A percentile compares a stretch with the other conserved stretches of the same genome.
phyloP scores from a whole-genome alignment of 768 basidiomycete genomes.

The Tremella mesenterica region DNA sequence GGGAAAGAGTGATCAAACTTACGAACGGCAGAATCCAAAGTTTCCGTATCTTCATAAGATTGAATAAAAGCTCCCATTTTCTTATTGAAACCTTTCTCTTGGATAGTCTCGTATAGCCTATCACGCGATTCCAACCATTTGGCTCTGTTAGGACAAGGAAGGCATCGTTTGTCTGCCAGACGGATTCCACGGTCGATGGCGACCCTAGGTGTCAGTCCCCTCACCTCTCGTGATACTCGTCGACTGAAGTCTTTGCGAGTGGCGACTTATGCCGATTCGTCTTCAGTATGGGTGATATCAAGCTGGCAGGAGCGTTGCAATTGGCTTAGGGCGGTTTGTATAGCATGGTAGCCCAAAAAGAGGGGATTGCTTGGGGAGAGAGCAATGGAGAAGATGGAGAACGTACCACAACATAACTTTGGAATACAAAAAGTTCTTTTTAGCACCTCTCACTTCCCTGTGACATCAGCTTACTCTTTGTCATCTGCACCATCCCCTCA shows the following conservation, averaged over 20 bases:
- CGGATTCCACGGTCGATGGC: slow-evolving; percentile 91
- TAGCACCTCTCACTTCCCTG: slow-evolving; percentile 78
- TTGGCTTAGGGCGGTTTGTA: too few species aligned
- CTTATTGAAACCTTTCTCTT: slow-evolving; percentile 59
- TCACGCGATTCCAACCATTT: slow-evolving; percentile 73
- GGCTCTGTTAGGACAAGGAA: slow-evolving; percentile 53
- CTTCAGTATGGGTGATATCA: too few species aligned
- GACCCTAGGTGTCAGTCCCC: too few species aligned
- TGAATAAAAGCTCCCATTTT: slow-evolving; percentile 64
- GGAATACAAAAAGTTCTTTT: slow-evolving; percentile 83
- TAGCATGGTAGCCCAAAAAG: too few species aligned
- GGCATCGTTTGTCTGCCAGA: slow-evolving; percentile 84
- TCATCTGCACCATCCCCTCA: too few species aligned
- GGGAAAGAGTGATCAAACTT: slow-evolving; percentile 6
- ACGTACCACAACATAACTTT: slow-evolving; percentile 88
- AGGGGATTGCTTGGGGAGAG: too few species aligned
- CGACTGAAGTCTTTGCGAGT: too few species aligned
- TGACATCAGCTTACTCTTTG: slow-evolving; percentile 58
- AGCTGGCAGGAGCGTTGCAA: too few species aligned
- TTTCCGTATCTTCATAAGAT: slow-evolving; percentile 71
- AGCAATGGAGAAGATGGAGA: not conserved
- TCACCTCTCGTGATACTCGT: too few species aligned
- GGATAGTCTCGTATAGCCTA: slow-evolving; percentile 82
- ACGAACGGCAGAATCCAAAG: slow-evolving; percentile 73
- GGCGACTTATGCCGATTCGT: too few species aligned